Base-by-base conservation (phyloP, 768 basidiomycete species). In the Podaxis rugospora region DNA sequence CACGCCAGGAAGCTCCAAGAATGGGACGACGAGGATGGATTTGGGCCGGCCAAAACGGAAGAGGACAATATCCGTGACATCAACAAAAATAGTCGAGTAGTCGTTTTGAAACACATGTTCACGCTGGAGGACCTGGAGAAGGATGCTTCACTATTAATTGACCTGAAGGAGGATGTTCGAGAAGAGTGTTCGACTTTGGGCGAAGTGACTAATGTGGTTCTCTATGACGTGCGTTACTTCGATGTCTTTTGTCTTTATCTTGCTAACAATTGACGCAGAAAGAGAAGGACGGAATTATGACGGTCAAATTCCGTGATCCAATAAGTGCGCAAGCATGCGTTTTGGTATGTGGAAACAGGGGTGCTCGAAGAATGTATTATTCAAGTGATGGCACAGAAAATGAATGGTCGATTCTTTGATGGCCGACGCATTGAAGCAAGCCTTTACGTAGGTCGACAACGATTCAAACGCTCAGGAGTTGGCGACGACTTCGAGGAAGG, bases 41-140 rank as follows among this genome's bases (percentile, higher is more conserved):
- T 93, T 65, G 94, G 93, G 4, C 92, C 92, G 0, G 72, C 80
- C 14, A 77, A 82, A 54, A 80, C 84, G 16, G 80, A 81, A 21
- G 82, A 82, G 52, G 87, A 89, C 64, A 72, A 75, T 21, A 69
- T 66, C 28, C 72, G 76, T 23, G 68, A 74, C 5, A 70, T 71
- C 32, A 83, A 83, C 70, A 80, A 84, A 69, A 83, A 82, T 67
- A 81, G 80, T 70, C 83, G 94, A 35, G 89, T 98, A 3, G 95
- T 97, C 7, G 93, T 99, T 0, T 77, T 99, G 64, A 95, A 93
- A 71, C 87, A 93, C 67, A 98, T 98, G 95, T 99, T 99, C 69
- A 89, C 89, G 4, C 77, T 93, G 18, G 72, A 89, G 66, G 92
- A 95, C 65, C 81, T 98, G 0, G 88, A 92, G 35, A 85, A 94